Base-by-base conservation (phyloP, 495 filamentous ascomycete species). In the Aspergillus egyptiacus region DNA sequence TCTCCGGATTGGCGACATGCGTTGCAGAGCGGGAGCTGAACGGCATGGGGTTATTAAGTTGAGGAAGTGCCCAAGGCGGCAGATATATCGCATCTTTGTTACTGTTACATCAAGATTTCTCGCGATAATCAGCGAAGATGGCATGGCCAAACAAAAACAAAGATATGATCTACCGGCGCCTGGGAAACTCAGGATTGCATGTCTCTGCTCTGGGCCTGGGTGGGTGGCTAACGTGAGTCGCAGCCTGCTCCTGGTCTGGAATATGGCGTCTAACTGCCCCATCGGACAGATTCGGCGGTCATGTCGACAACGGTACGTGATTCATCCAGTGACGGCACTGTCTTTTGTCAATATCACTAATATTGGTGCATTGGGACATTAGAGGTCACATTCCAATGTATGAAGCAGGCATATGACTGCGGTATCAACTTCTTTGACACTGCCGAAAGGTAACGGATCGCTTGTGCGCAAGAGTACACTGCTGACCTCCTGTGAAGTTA, bases 391-490 rank as follows among this genome's bases (percentile, higher is more conserved):
- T 80, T 78, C 54, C 67, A 76, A 2, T 88, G 85, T 58, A 78
- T 90, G 72, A 84, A 87, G 63, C 78, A 81, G 11, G 86, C 86
- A 6, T 89, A 85, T 54, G 82, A 89, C 61, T 72, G 76, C 40
- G 86, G 86, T 3, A 72, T 91, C 61, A 89, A 89, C 67, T 85
- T 86, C 66, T 79, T 91, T 49, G 78, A 81, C 49, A 74, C 72
- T 0, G 73, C 71, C 6, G 72, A 75, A 49, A 61, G 65, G 63
- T 56, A 43, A 54, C 2, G 5, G 9, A 15, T 1, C 23, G 17
- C 38, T 13, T 13, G 7, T 25, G 20, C 38, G 3, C 1, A 0
- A 6, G 20, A 62, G 44, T 55, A 61, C 46, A 55, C 81, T 51
- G 13, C 22, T 15, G 11, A 1, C n/a, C n/a, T n/a, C n/a, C n/a